Percentiles rank a stretch among this genome's conserved stretches.
phyloP scores from a whole-genome alignment of 768 basidiomycete species.

The Clathrus columnatus region DNA sequence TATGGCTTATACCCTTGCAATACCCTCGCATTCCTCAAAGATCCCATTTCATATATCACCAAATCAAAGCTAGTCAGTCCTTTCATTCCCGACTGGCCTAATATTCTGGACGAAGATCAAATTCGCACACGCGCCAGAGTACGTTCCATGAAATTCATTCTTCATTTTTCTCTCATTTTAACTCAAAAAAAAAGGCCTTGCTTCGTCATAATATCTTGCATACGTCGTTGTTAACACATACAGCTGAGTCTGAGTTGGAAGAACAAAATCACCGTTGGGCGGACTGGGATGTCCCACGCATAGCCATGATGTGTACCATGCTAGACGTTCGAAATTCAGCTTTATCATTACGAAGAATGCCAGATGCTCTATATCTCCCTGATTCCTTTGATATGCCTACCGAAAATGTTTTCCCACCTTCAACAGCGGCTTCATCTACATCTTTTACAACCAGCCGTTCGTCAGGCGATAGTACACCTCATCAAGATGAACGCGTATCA shows the following conservation, averaged over 20 bases:
- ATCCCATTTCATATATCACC: constrained; percentile 55
- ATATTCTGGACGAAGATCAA: constrained; percentile 56
- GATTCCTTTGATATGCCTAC: neutral
- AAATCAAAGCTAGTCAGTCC: constrained; percentile 44
- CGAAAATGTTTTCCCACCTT: neutral
- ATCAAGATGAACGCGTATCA: neutral
- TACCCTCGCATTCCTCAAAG: constrained; percentile 66
- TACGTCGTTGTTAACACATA: constrained; percentile 59
- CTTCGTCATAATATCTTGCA: constrained; percentile 68
- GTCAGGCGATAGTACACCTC: neutral
- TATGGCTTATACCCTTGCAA: constrained; percentile 93
- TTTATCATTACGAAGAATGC: constrained; percentile 17
- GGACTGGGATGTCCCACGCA: constrained; percentile 48
- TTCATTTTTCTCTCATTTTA: neutral
- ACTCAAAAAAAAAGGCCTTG: constrained; percentile 38
- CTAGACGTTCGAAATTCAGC: constrained; percentile 52
- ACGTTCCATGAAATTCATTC: constrained; percentile 13
- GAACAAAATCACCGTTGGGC: constrained; percentile 60
- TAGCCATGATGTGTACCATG: constrained; percentile 61
- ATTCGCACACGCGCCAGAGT: constrained; percentile 71
- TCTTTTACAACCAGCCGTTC: neutral
- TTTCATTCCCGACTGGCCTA: constrained; percentile 63
- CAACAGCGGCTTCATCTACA: neutral
- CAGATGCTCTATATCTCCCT: neutral
- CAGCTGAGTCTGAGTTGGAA: constrained; percentile 53